Evolutionary conservation across 148 eudicot genomes (phyloP).

Genomic region (Spergularia bocconei): DNA sequence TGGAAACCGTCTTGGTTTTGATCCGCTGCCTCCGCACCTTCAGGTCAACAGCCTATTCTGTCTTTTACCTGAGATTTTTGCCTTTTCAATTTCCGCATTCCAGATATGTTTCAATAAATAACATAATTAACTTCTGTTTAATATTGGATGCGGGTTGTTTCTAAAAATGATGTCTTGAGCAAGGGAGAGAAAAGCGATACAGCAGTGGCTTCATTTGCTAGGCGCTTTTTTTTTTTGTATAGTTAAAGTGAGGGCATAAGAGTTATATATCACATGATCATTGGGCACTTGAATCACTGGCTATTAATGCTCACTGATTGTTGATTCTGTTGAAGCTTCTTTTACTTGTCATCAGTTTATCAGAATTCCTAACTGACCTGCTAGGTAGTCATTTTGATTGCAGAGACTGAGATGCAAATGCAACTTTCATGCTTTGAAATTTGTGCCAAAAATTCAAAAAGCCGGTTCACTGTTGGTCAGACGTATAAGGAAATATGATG

Average conservation of each 20-base stretch:
- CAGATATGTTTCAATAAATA: not conserved
- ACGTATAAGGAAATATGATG: conserved; percentile 53
- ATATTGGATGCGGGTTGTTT: no score
- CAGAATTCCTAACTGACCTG: not conserved
- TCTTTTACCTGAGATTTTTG: no score
- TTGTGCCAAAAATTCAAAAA: conserved; percentile 70
- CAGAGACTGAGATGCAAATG: conserved; percentile 96
- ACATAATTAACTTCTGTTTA: not conserved
- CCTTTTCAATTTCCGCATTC: not conserved
- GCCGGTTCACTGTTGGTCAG: conserved; percentile 59
- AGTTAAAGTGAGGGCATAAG: not conserved
- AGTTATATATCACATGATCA: not conserved
- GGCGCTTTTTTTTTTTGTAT: not conserved
- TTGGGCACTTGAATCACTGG: not conserved
- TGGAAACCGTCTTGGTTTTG: conserved; percentile 92
- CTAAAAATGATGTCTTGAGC: not conserved
- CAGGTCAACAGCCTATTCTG: conserved; percentile 48
- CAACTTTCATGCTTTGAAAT: conserved; percentile 85
- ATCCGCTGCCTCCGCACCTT: conserved; percentile 69
- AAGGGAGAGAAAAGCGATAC: not conserved
- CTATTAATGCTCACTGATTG: not conserved
- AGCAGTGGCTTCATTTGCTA: not conserved
- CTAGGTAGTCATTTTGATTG: conserved; percentile 17
- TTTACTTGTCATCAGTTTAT: not conserved
- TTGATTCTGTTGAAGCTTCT: no score